Percentiles rank a stretch among this genome's conserved stretches.
Conservation (phyloP, 139 green algal species). For the Coccomyxa sp. region DNA sequence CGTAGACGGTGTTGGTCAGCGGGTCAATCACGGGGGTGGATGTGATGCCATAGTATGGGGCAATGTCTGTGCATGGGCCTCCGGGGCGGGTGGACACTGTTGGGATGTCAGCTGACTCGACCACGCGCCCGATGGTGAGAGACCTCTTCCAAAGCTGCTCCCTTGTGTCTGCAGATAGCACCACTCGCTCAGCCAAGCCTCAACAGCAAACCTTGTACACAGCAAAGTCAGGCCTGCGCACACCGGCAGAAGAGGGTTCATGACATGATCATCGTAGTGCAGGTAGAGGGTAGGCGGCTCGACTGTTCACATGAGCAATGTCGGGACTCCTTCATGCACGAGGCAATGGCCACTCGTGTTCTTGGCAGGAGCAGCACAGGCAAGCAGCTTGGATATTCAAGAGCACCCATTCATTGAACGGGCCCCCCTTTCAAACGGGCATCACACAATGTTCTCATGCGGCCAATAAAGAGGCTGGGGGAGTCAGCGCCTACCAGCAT, state of each 20-base stretch:
- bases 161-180: not conserved
- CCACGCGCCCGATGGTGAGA: not conserved
- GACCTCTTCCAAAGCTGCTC: not conserved
- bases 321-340: not conserved
- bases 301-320: not conserved
- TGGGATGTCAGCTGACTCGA: not conserved
- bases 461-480: not conserved
- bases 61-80: not conserved
- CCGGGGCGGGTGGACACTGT: not conserved
- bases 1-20: not conserved
- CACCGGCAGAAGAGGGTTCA: not conserved
- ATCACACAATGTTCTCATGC: not conserved
- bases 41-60: conserved; percentile 2
- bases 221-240: not conserved
- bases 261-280: not conserved
- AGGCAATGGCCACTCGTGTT: not conserved
- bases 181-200: not conserved
- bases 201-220: not conserved
- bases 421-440: not conserved
- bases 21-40: conserved; percentile 3
- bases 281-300: not conserved
- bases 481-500: not conserved
- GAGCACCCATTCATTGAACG: not conserved
- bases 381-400: not conserved
- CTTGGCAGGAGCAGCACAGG: not conserved